Evolutionary conservation across 768 basidiomycete species (phyloP), one percentile per base, ranked within the genome.

Genomic region (Peribolospora kevripleyi): DNA sequence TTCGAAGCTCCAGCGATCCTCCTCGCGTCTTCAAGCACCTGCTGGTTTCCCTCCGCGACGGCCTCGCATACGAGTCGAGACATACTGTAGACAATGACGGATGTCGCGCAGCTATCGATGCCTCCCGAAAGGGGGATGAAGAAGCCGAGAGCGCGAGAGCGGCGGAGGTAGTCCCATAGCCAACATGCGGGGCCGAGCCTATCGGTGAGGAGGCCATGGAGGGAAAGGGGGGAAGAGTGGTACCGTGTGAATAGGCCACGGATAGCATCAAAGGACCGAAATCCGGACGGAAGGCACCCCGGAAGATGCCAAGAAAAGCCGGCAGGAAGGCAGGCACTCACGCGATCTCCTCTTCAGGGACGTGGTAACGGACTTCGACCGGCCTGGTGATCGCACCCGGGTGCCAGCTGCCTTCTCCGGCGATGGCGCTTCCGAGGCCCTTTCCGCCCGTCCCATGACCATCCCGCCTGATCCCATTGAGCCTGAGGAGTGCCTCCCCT

Each of bases 101-200:
- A 82, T 3, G 93, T 98, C 2, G 93, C 87, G 63, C 93, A 98
- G 61, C 85, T 88, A 66, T 98, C 93, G 55, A 98, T 86, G 11
- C 93, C 93, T 7, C 93, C 91, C 55, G 85, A 88, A 10, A 98
- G 73, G 0, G 93, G 91, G 25, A 97, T 69, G 63, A 97, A 97
- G 69, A 90, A 97, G 3, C 93, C 93, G 60, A 87, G 84, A 0
- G 82, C 86, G 7, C 84, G 74, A 5, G 91, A 97, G 48, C 93
- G 78, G 43, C 93, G 76, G 40, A 98, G 77, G 64, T 97, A 98
- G 65, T 98, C 93, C 93, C 93, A 98, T n/a, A 98, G 73, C 93
- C 93, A 98, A 65, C 93, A 97, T 11, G 91, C 93, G 6, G 93
- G 93, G 4, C 93, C 93, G 3, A 97, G 71, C 3, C 91, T 95